Base-by-base conservation (phyloP, 768 basidiomycete genomes). In the Amanita phalloides region DNA sequence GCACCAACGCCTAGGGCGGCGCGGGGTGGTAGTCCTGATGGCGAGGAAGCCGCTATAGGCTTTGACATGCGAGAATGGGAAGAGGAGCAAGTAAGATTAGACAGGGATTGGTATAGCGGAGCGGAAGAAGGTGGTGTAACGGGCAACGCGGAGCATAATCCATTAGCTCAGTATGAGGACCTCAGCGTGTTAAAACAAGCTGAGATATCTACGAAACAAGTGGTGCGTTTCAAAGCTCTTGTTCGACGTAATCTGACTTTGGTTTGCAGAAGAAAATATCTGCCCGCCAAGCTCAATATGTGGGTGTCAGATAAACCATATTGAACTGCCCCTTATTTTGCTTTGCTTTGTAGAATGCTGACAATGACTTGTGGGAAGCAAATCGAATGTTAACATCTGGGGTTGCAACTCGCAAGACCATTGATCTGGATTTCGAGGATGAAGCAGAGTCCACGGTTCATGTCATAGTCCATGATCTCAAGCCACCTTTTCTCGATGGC, bases 311-410 rank as follows among this genome's bases (percentile, higher is more conserved):
- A 49, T 13, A 39, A 35, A 7, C 25, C 17, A 45, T 36, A 21
- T 45, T n/a, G 9, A 10, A 2, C 17, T 21, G 23, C 37, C 52
- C 39, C 55, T 64, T 39, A 61, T 60, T 59, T 32, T 7, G 56
- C 39, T 6, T 17, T 54, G 4, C 39, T 5, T 17, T 54, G 3
- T 61, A 94, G 90, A 97, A 98, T 60, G 91, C 91, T 21, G 96
- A 99, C 66, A 98, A 96, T 60, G 96, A 99, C 61, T 71, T 95
- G 9, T 99, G 96, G 96, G 96, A 99, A 71, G 89, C 89, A 6
- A 98, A 98, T 62, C 89, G 95, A 61, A 94, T 99, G 87, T 73
- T 91, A 8, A 91, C 90, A 0, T 98, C 96, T 2, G 96, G 96
- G 61, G 86, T 97, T 17, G 89, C 90, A 1, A 90, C 89, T 7